Evolutionary conservation across 768 basidiomycete species (phyloP).

Genomic region (Mycena floridula): DNA sequence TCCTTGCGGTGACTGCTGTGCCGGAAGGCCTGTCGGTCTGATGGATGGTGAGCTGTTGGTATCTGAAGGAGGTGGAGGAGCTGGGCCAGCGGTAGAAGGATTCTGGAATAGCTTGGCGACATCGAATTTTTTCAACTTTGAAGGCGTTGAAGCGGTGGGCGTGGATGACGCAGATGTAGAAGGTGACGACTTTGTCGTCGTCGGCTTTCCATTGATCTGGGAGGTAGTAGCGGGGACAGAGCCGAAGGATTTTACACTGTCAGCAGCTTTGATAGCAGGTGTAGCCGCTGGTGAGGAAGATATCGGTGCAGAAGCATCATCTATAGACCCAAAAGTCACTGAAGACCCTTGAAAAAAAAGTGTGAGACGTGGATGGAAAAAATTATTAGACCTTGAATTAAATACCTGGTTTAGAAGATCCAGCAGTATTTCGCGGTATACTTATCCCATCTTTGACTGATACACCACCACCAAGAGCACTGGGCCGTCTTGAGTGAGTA

Average conservation of each 20-base stretch:
- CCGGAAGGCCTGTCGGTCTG: neutral
- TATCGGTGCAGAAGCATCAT: conserved; percentile 70
- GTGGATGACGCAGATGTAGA: conserved; percentile 26
- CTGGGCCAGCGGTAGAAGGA: conserved; percentile 19
- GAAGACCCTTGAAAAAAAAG: conserved; percentile 52
- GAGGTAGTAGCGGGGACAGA: conserved; percentile 54
- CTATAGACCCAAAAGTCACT: conserved; percentile 89
- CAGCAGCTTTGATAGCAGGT: conserved; percentile 51
- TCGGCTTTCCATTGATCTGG: conserved; percentile 59
- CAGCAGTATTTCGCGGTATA: conserved; percentile 60
- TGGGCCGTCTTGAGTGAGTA: conserved; percentile 76
- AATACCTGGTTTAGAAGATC: conserved; percentile 62
- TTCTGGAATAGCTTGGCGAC: conserved; percentile 36
- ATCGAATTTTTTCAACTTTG: conserved; percentile 30
- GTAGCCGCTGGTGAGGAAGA: conserved; percentile 77
- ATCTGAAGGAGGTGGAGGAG: conserved; percentile 11
- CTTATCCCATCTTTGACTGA: conserved; percentile 77
- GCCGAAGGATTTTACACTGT: conserved; percentile 79
- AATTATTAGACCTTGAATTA: conserved; percentile 2
- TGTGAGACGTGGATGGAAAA: conserved; percentile 6
- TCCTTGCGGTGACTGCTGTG: neutral
- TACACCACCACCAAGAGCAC: conserved; percentile 64
- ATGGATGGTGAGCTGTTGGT: neutral
- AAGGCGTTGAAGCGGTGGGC: conserved; percentile 8
- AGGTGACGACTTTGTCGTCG: too few relatives aligned